Percentiles rank a stretch among this genome's conserved stretches.
Conservation (phyloP, 331 rosid species). For the Erythrophleum ivorense region DNA sequence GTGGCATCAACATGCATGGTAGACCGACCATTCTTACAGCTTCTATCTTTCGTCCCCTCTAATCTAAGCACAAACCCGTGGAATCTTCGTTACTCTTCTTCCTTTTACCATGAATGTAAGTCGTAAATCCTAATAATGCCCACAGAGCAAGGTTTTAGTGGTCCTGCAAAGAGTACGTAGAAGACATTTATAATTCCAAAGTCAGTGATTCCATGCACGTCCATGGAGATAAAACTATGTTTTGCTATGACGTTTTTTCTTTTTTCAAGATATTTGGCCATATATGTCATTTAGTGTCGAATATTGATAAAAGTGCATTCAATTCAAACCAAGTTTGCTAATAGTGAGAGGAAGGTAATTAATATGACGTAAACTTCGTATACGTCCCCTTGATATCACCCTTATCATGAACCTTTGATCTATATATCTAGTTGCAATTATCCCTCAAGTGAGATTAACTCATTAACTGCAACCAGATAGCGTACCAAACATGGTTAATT, state of each 20-base stretch:
- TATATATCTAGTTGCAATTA: background rate
- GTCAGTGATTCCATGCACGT: background rate
- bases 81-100: background rate
- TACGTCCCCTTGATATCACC: background rate
- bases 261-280: background rate
- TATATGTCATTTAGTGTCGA: background rate
- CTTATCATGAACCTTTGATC: background rate
- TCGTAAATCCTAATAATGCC: background rate
- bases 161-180: background rate
- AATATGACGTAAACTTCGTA: background rate
- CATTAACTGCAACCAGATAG: conserved; percentile 4
- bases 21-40: background rate
- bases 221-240: background rate
- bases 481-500: background rate
- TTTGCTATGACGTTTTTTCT: background rate
- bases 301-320: background rate
- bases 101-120: background rate
- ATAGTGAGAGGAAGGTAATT: background rate
- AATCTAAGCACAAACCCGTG: conserved; percentile 11
- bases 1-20: background rate
- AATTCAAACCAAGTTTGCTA: background rate
- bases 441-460: conserved; percentile 6
- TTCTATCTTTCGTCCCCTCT: conserved; percentile 8
- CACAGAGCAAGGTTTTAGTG: too few relatives aligned
- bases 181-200: background rate